Base-by-base conservation (phyloP, 2,329 filamentous ascomycete species). In the Magnaporthiopsis incrustans region DNA sequence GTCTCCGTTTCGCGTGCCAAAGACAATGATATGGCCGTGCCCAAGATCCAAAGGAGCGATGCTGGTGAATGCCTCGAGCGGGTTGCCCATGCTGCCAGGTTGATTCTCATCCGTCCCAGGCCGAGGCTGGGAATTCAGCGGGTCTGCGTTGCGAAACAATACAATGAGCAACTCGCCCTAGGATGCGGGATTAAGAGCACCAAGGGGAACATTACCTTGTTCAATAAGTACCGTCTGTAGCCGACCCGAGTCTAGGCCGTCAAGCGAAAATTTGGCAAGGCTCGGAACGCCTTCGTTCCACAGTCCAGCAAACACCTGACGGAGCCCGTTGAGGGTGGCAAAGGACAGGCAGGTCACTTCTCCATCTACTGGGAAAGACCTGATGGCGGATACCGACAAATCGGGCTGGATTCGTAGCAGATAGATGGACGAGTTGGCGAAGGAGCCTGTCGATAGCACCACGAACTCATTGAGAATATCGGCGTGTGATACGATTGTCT, bases 1-100 rank as follows among this genome's bases (percentile, higher is more conserved):
- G 50, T 82, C 77, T 1, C 84, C 84, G 64, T 80, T 81, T 63
- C 82, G 77, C 32, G 81, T 84, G 11, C 84, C 84, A 5, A 79
- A 69, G 2, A 85, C 64, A 18, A 71, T 33, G 0, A 67, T 70
- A 66, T 35, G 62, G 18, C 75, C 69, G 0, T 72, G 68, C 8
- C 69, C 70, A 15, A 35, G 53, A 53, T 65, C 59, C 33, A 67
- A 30, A 4, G 64, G 14, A 1, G 75, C 74, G 50, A 85, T 75
- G 63, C 79, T 83, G 11, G 79, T 83, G 26, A 83, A 71, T 1
- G 81, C 73, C 64, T 82, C 80, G 22, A 75, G 64, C 1, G 62
- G 26, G 27, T 56, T 50, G 15, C 53, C 61, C 27, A 63, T 63
- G 30, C 18, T 58, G 18, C 22, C 50, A 44, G 15, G 44, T 53